Base-by-base conservation (phyloP, 2,329 filamentous ascomycete genomes). In the Parafenestella ontariensis region DNA sequence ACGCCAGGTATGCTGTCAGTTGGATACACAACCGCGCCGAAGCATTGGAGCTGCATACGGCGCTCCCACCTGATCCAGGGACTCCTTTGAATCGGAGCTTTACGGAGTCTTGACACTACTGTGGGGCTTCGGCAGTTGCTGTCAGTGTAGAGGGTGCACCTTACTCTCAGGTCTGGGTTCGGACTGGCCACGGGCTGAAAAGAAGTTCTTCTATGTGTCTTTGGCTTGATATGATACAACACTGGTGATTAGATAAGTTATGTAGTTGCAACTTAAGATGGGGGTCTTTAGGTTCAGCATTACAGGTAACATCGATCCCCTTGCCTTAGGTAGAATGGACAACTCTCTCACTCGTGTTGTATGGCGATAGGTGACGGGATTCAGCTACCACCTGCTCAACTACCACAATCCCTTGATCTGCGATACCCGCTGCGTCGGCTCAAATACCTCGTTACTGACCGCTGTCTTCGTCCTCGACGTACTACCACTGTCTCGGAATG, bases 401-500 rank as follows among this genome's bases (percentile, higher is more conserved):
- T 67, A 74, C 71, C 73, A 73, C 43, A 76, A 51, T 3, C 71
- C 73, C 41, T 72, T 67, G 29, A 76, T 64, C 49, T 93, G 85
- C 18, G 89, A 89, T 26, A 92, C 78, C 49, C 85, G 84, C 71
- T 94, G 90, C 2, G 90, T 93, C 20, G 90, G 89, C 59, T 89
- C 87, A 49, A 93, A 68, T 2, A 82, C 72, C 29, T 75, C 69
- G 23, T 59, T 62, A 37, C 61, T 69, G 28, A 74, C 66, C 56
- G 53, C 52, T 8, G 52, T 66, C 34, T 64, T 70, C 28, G 62
- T 62, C 49, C 62, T 56, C 26, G 69, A 58, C 36, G 66, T 61
- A 44, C 65, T 70, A 8, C 68, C 71, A 37, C 71, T 77, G 56
- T 81, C 80, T 8, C 77, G 72, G 51, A 82, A 79, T 0, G 78